phyloP scores from a whole-genome alignment of 1,284 basidiomycete species.

The Ustilago curta region DNA sequence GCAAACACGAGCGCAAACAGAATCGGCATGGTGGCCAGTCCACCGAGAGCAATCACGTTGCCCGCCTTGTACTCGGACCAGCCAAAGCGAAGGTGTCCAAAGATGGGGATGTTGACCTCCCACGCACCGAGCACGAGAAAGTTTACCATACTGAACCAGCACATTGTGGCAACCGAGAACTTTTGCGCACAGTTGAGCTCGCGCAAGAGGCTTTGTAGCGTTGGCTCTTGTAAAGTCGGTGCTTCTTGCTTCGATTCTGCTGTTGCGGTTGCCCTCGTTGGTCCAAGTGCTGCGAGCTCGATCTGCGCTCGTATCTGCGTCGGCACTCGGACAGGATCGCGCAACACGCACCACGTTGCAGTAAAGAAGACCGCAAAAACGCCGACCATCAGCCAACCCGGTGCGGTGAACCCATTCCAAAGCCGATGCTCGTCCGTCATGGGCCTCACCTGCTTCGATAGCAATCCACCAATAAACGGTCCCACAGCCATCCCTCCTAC shows the following conservation, averaged over 20 bases:
- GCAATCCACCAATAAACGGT: slow-evolving; percentile 41
- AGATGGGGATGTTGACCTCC: slow-evolving; percentile 55
- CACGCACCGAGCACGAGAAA: slow-evolving; percentile 53
- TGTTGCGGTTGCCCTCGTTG: background rate
- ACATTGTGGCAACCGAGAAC: slow-evolving; percentile 50
- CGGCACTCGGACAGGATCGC: slow-evolving; percentile 18
- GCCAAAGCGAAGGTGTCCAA: slow-evolving; percentile 36
- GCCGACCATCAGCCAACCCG: slow-evolving; percentile 52
- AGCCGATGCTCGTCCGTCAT: slow-evolving; percentile 38
- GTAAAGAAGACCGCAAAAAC: slow-evolving; percentile 38
- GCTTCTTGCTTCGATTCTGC: background rate
- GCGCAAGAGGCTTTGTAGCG: slow-evolving; percentile 28
- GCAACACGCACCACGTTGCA: slow-evolving; percentile 28
- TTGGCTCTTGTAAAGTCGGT: slow-evolving; percentile 8
- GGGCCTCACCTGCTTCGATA: slow-evolving; percentile 33
- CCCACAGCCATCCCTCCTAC: slow-evolving; percentile 53
- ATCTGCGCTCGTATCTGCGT: slow-evolving; percentile 1
- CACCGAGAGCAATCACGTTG: slow-evolving; percentile 51
- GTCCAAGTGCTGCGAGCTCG: slow-evolving; percentile 9
- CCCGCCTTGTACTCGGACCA: slow-evolving; percentile 54
- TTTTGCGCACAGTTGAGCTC: slow-evolving; percentile 40
- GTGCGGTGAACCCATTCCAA: slow-evolving; percentile 51
- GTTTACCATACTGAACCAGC: slow-evolving; percentile 55
- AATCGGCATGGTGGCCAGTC: slow-evolving; percentile 46
- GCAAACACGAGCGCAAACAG: slow-evolving; percentile 49